These are phyloP conservation scores for Acacia pycnantha DNA, from an alignment of 331 rosid species.

Conservation along the genomic window DNA sequence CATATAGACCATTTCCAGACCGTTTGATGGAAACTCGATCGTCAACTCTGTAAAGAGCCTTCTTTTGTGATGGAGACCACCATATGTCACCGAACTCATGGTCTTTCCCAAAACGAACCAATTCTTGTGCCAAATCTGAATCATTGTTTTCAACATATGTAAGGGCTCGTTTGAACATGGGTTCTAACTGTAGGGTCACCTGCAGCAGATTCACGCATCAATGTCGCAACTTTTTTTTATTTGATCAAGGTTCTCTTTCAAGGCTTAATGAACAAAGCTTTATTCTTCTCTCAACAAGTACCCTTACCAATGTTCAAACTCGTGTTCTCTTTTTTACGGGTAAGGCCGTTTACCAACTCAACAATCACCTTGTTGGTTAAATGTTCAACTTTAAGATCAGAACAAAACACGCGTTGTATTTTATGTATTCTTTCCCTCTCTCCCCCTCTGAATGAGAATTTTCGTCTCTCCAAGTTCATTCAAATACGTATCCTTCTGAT, in stretches of 20 bases:
- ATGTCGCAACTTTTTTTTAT: too few relatives aligned
- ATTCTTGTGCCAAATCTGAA: slow-evolving; percentile 41
- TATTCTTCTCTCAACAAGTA: too few relatives aligned
- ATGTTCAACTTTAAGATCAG: background rate
- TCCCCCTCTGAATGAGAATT: background rate
- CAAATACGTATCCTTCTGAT: background rate
- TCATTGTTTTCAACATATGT: slow-evolving; percentile 13
- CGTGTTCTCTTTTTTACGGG: too few relatives aligned
- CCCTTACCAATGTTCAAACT: too few relatives aligned
- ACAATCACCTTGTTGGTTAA: too few relatives aligned
- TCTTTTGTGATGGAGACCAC: slow-evolving; percentile 45
- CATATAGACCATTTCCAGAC: slow-evolving; percentile 38
- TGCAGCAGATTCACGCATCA: background rate
- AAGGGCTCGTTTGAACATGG: background rate
- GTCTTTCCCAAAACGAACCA: slow-evolving; percentile 27
- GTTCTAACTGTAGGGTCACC: background rate
- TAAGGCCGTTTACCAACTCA: too few relatives aligned
- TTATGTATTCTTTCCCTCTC: background rate
- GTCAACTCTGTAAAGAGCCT: slow-evolving; percentile 39
- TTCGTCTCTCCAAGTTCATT: too few relatives aligned
- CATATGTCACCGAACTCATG: slow-evolving; percentile 50
- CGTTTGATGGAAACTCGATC: slow-evolving; percentile 35
- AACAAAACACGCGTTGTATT: background rate
- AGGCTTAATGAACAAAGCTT: too few relatives aligned
- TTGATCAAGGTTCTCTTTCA: too few relatives aligned